Percentiles rank a stretch among this genome's conserved stretches.
Evolutionary conservation across 129 eudicot species (phyloP).

Genomic region (Tagetes erecta): DNA sequence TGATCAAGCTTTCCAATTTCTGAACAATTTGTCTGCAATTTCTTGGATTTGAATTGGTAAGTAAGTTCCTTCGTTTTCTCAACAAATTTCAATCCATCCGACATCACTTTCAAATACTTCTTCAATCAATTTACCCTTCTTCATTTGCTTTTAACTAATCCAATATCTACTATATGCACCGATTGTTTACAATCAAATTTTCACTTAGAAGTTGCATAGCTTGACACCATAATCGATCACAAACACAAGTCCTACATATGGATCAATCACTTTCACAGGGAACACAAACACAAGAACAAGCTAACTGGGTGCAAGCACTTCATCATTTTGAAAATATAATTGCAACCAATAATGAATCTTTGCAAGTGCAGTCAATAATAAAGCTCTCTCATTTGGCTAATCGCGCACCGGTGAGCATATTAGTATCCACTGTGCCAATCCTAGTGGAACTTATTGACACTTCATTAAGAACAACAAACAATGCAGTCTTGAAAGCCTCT

Average conservation of each 20-base stretch:
- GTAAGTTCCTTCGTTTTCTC: background rate
- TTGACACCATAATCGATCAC: background rate
- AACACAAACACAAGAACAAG: constrained; percentile 21
- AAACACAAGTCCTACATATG: constrained; percentile 7
- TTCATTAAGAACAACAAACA: constrained; percentile 14
- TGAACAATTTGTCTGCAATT: background rate
- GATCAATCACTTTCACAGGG: constrained; percentile 20
- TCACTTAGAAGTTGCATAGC: background rate
- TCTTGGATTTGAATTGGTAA: background rate
- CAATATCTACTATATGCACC: background rate
- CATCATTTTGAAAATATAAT: constrained; percentile 39
- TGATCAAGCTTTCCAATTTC: background rate
- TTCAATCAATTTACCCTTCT: background rate
- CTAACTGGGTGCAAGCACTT: constrained; percentile 49
- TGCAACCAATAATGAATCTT: constrained; percentile 33
- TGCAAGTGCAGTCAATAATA: constrained; percentile 32
- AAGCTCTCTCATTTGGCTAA: constrained; percentile 46
- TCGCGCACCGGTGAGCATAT: constrained; percentile 49
- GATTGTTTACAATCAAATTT: background rate
- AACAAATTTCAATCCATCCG: too few relatives aligned
- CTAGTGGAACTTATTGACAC: constrained; percentile 45
- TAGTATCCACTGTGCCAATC: constrained; percentile 47
- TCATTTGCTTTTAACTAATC: background rate
- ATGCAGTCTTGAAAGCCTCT: constrained; percentile 44
- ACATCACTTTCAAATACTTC: background rate